A percentile compares a stretch with the other conserved stretches of the same genome.
Conservation (phyloP, 305 asterid species). For the Fraxinus dipetala region DNA sequence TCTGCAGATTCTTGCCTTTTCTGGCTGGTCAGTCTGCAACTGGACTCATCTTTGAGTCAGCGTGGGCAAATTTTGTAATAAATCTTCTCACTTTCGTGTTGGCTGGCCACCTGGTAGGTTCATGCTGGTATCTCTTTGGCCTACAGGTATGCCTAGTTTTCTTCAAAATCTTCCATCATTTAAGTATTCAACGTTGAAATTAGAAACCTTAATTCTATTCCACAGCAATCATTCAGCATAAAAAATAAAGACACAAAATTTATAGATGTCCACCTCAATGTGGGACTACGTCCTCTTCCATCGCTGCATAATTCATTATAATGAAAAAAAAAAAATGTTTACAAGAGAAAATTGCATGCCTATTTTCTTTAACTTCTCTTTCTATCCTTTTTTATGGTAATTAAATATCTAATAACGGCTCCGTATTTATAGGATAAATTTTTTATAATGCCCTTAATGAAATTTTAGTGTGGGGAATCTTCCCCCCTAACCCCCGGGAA, state of each 20-base stretch:
- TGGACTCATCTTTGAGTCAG: slow-evolving; percentile 84
- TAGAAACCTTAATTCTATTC: not conserved
- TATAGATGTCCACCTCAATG: not conserved
- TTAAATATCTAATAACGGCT: too few relatives aligned
- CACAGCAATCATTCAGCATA: not conserved
- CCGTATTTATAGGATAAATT: too few relatives aligned
- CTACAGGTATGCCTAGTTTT: slow-evolving; percentile 54
- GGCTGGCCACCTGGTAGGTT: slow-evolving; percentile 82
- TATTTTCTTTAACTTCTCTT: too few relatives aligned
- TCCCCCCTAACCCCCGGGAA: too few relatives aligned
- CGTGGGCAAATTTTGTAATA: slow-evolving; percentile 74
- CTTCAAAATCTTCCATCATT: not conserved
- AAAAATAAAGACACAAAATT: too few relatives aligned
- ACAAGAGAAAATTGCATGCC: not conserved
- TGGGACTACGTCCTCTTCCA: not conserved
- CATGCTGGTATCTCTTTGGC: slow-evolving; percentile 88
- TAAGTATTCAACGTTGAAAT: not conserved
- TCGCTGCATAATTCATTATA: too few relatives aligned
- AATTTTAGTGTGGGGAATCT: too few relatives aligned
- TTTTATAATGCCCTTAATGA: too few relatives aligned
- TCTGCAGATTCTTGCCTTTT: slow-evolving; percentile 67
- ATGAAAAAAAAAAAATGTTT: too few relatives aligned
- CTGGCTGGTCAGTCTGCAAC: slow-evolving; percentile 72
- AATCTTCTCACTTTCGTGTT: slow-evolving; percentile 65
- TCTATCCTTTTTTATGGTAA: too few relatives aligned